Conservation (phyloP, 805 yeast genomes). For the Zygoascus ofunaensis region DNA sequence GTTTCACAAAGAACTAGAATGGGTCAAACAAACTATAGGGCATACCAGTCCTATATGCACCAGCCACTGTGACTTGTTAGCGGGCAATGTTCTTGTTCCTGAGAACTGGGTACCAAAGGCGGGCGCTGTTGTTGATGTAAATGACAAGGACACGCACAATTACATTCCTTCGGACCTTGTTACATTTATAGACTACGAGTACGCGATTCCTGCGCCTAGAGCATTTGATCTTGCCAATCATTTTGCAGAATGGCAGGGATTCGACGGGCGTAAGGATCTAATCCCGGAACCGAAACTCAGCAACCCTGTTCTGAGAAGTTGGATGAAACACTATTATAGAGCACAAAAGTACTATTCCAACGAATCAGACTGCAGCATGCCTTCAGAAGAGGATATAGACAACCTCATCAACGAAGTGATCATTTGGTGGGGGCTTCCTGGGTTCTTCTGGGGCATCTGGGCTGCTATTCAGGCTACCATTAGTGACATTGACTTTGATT, state of each 20-base stretch:
- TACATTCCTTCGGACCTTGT: slow-evolving; percentile 15
- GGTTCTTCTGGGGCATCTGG: slow-evolving; percentile 83
- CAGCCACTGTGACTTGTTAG: slow-evolving; percentile 61
- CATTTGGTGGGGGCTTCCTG: slow-evolving; percentile 67
- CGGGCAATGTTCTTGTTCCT: slow-evolving; percentile 66
- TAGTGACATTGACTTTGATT: slow-evolving; percentile 65
- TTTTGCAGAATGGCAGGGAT: slow-evolving; percentile 92
- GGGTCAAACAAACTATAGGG: slow-evolving; percentile 40
- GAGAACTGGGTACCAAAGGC: slow-evolving; percentile 22
- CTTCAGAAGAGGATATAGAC: slow-evolving; percentile 29
- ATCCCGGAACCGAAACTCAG: slow-evolving; percentile 44
- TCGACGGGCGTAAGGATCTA: slow-evolving; percentile 52
- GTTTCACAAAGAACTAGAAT: slow-evolving; percentile 42
- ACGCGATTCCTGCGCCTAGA: slow-evolving; percentile 82
- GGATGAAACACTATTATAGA: slow-evolving; percentile 54
- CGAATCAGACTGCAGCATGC: slow-evolving; percentile 5
- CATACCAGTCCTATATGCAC: slow-evolving; percentile 36
- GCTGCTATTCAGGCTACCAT: slow-evolving; percentile 63
- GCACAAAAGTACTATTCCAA: slow-evolving; percentile 15
- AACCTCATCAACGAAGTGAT: slow-evolving; percentile 46
- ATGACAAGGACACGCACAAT: neutral
- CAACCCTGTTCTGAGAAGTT: slow-evolving; percentile 40
- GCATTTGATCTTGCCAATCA: slow-evolving; percentile 92
- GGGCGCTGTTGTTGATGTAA: neutral
- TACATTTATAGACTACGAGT: slow-evolving; percentile 84